These are phyloP conservation scores for Pezicula radicicola DNA, from an alignment of 2,329 filamentous ascomycete species.

Conservation along the genomic window DNA sequence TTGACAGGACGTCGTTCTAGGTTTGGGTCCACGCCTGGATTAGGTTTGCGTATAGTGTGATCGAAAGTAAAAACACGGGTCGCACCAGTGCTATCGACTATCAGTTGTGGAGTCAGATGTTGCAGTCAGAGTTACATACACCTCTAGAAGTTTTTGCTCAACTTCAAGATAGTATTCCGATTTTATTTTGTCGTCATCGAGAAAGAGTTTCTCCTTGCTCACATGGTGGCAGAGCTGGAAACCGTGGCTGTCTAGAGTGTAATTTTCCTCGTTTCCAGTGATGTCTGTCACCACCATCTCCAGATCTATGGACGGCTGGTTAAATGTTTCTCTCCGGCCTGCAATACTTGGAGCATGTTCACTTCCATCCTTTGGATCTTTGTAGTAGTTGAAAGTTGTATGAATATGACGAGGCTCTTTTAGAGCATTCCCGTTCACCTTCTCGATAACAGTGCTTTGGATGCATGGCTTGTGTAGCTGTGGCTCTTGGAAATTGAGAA, in stretches of 20 bases:
- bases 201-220: conserved; percentile 55
- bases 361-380: neutral
- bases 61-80: conserved; percentile 70
- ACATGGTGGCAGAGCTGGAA: conserved; percentile 64
- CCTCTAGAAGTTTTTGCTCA: conserved; percentile 61
- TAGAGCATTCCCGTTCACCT: no score
- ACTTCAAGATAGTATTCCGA: conserved; percentile 79
- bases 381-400: neutral
- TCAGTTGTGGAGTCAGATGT: neutral
- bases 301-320: neutral
- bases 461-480: no score
- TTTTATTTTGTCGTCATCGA: conserved; percentile 64
- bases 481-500: no score
- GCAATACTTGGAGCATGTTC: neutral
- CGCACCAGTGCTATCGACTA: conserved; percentile 10
- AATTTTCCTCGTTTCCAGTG: conserved; percentile 62
- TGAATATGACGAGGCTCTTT: no score
- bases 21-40: conserved; percentile 39
- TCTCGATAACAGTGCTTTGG: no score
- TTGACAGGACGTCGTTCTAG: conserved; percentile 52
- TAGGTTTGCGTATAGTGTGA: conserved; percentile 72
- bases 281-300: conserved; percentile 51
- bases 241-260: conserved; percentile 68
- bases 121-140: neutral
- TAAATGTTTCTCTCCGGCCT: neutral